Evolutionary conservation across 2,329 filamentous ascomycete genomes (phyloP), one percentile per base, ranked within the genome.

Genomic region (Dactylella cylindrospora): DNA sequence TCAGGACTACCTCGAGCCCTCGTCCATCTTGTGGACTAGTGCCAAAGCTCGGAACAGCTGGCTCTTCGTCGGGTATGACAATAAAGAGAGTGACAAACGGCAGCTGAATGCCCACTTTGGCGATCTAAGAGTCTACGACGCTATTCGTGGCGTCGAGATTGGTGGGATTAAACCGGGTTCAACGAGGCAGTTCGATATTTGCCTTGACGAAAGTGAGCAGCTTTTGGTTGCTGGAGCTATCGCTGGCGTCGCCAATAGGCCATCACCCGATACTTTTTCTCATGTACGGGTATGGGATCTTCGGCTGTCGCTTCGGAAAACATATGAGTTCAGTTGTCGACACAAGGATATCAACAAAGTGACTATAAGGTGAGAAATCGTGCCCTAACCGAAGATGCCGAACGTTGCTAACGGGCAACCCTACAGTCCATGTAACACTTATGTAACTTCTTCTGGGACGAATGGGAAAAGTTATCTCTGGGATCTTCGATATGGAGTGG

Each of bases 291-390:
- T 64, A 22, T 64, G 40, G 26, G 51, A 64, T 40, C 46, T 64
- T 33, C 19, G 43, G 29, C 20, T 12, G 10, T 31, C 41, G 8
- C 32, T 39, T 17, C 64, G 60, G 15, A 49, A 47, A 20, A 23
- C 26, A 5, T 41, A 31, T 9, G 60, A 67, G 13, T 46, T 66
- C 17, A 45, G 61, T 31, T 67, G 54, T 20, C 22, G 19, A n/a
- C 68, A 69, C 29, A 57, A 23, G 20, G 68, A 69, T 54, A 65
- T 69, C 22, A 69, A 69, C 29, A 57, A 41, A 19, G 66, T 69
- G 20, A 67, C 67, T 2, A 65, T 68, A 15, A 68, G 67, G 67
- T 69, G 43, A 28, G 65, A 43, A 23, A 12, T 40, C 10, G 25
- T 15, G 19, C 19, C 8, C 2, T 13, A 13, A 29, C 23, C n/a